phyloP scores from a whole-genome alignment of 495 filamentous ascomycete species.

The Daldinia loculata region DNA sequence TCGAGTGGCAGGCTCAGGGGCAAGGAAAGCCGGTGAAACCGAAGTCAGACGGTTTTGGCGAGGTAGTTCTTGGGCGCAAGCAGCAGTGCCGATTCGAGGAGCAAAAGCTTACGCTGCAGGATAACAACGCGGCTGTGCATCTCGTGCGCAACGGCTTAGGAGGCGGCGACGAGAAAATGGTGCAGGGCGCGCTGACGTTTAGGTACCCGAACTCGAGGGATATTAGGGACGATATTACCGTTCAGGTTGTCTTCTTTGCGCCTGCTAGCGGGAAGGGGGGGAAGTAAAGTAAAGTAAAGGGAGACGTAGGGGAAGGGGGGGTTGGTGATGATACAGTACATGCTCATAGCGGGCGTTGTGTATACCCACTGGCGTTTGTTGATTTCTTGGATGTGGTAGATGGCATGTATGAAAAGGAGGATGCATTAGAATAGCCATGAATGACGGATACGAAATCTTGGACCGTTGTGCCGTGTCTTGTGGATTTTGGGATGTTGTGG shows the following conservation, averaged over 20 bases:
- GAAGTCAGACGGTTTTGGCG: constrained; percentile 10
- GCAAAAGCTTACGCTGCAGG: constrained; percentile 51
- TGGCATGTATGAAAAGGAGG: not conserved
- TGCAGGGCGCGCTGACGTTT: constrained; percentile 61
- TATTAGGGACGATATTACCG: constrained; percentile 67
- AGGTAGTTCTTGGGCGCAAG: constrained; percentile 37
- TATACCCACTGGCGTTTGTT: constrained; percentile 12
- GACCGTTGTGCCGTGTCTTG: not conserved
- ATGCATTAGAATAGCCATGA: not conserved
- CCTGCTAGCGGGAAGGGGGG: constrained; percentile 3
- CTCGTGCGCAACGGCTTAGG: constrained; percentile 69
- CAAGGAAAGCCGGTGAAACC: constrained; percentile 13
- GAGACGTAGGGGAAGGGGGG: not conserved
- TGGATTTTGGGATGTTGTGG: not conserved
- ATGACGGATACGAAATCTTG: not conserved
- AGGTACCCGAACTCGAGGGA: constrained; percentile 58
- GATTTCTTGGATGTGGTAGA: not conserved
- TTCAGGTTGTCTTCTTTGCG: constrained; percentile 70
- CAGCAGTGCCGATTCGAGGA: constrained; percentile 40
- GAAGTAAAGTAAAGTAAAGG: not conserved
- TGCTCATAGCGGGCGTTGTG: not conserved
- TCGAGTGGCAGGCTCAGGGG: constrained; percentile 48
- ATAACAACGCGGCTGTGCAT: constrained; percentile 71
- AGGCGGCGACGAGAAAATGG: constrained; percentile 64
- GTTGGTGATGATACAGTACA: not conserved